Percentiles rank a stretch among this genome's conserved stretches.
These are phyloP conservation scores for Maudiozyma serrabonitensis DNA, from an alignment of 805 yeast species.

Conservation along the genomic window DNA sequence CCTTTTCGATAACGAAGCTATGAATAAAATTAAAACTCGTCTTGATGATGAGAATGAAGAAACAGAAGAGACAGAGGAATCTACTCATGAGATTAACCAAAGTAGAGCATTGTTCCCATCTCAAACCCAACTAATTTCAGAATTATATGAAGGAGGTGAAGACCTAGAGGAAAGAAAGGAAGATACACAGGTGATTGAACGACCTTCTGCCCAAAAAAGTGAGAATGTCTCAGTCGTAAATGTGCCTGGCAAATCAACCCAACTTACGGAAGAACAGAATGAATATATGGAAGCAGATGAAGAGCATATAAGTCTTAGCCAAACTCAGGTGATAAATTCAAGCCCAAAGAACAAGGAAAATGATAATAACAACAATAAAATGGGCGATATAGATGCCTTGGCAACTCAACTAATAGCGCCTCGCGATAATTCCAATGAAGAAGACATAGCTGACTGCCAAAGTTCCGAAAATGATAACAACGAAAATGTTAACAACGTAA, in stretches of 20 bases:
- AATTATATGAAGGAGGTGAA: slow-evolving; percentile 21
- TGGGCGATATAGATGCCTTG: no score
- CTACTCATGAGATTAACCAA: neutral
- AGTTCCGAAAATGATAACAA: neutral
- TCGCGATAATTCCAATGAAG: no score
- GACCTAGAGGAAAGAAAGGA: slow-evolving; percentile 4
- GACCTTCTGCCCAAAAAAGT: neutral
- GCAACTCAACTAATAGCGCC: no score
- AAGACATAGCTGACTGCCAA: no score
- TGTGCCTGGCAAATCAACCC: neutral
- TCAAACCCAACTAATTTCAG: slow-evolving; percentile 11
- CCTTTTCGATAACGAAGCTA: slow-evolving; percentile 14
- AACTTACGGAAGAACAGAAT: no score
- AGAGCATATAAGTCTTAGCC: no score
- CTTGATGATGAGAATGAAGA: slow-evolving; percentile 6
- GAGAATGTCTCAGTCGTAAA: neutral
- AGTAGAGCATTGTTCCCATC: neutral
- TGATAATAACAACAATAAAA: no score
- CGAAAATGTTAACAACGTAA: no score
- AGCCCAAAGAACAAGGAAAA: no score
- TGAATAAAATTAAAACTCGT: slow-evolving; percentile 18
- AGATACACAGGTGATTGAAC: neutral
- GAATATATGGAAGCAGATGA: no score
- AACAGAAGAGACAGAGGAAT: neutral
- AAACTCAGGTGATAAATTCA: no score